Evolutionary conservation across 2,329 filamentous ascomycete genomes (phyloP).

Genomic region (Xylaria sp.): DNA sequence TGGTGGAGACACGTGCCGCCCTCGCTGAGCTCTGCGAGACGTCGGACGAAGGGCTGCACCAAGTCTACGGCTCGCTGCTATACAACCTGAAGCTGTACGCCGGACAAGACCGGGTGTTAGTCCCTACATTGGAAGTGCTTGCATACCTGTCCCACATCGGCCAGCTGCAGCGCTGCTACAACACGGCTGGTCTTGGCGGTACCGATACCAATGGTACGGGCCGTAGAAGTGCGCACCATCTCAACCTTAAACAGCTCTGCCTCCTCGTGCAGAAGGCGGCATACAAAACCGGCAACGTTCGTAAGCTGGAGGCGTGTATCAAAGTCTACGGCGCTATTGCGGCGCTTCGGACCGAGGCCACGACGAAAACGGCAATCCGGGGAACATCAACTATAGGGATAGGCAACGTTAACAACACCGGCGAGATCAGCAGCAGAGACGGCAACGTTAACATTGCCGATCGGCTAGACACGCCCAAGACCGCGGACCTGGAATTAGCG

Average conservation of each 20-base stretch:
- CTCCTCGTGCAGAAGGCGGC: constrained; percentile 79
- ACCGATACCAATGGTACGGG: not conserved
- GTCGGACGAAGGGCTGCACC: constrained; percentile 53
- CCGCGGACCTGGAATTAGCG: constrained; percentile 34
- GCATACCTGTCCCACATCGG: constrained; percentile 79
- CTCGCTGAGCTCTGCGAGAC: constrained; percentile 65
- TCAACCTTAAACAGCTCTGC: constrained; percentile 69
- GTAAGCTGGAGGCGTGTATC: constrained; percentile 82
- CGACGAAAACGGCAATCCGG: not conserved
- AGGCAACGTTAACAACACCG: not conserved
- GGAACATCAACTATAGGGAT: not conserved
- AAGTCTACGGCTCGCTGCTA: constrained; percentile 62
- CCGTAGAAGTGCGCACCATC: constrained; percentile 43
- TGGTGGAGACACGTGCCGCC: constrained; percentile 74
- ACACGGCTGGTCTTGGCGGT: not conserved
- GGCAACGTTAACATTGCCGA: constrained; percentile 3
- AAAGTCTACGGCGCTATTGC: constrained; percentile 81
- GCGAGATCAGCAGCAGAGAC: not conserved
- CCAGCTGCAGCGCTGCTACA: constrained; percentile 54
- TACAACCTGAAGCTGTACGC: constrained; percentile 64
- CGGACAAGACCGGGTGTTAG: constrained; percentile 74
- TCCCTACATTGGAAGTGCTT: constrained; percentile 80
- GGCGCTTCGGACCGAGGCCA: constrained; percentile 22
- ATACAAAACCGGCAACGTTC: constrained; percentile 83
- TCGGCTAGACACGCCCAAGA: constrained; percentile 13